phyloP scores from a whole-genome alignment of 768 basidiomycete species.

The Amanita muscaria region DNA sequence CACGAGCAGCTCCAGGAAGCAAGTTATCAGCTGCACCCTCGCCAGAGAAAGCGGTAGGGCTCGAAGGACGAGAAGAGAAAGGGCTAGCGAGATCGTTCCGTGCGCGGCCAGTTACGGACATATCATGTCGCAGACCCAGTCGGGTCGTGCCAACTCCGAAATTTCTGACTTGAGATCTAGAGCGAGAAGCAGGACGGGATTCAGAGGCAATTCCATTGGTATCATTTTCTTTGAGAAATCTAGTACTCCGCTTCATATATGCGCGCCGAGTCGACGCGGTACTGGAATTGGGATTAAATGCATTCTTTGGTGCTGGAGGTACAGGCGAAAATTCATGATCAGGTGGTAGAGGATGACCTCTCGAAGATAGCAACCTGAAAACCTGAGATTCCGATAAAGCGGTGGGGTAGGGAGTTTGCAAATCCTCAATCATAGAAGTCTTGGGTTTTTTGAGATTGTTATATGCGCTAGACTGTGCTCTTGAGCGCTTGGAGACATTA shows the following conservation, averaged over 20 bases:
- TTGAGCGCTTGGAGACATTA: neutral
- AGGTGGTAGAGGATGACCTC: neutral
- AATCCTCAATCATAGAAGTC: neutral
- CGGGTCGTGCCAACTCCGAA: too few species aligned
- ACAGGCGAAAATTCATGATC: neutral
- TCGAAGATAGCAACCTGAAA: constrained; percentile 5
- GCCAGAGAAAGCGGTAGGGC: neutral
- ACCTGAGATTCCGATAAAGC: constrained; percentile 7
- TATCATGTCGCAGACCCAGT: too few species aligned
- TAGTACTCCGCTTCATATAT: constrained; percentile 1
- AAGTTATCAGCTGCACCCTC: neutral
- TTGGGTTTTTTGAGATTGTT: constrained; percentile 4
- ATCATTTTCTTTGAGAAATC: constrained; percentile 6
- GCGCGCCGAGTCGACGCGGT: neutral
- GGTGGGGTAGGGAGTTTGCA: constrained; percentile 5
- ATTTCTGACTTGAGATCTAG: neutral
- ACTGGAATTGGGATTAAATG: neutral
- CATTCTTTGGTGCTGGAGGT: constrained; percentile 1
- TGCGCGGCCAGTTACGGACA: neutral
- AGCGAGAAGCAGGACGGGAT: neutral
- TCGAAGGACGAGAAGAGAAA: constrained; percentile 5
- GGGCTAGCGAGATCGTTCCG: constrained; percentile 2
- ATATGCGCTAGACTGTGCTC: neutral
- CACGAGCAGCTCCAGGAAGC: neutral
- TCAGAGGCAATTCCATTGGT: neutral